These are phyloP conservation scores for Lipomyces yamadae DNA, from an alignment of 805 yeast species.

Conservation along the genomic window DNA sequence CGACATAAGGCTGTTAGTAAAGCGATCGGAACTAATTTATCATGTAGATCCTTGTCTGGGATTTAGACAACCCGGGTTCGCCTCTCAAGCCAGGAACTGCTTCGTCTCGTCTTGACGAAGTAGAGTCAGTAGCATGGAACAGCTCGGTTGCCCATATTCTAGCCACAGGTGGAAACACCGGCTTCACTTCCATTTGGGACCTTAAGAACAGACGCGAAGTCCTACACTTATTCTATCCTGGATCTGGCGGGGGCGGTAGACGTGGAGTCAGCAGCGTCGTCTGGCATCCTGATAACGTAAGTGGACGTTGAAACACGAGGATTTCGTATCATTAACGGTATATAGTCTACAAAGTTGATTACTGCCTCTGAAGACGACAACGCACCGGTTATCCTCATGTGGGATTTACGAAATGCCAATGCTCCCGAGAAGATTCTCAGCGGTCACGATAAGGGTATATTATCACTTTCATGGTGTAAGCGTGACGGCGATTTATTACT, in stretches of 20 bases:
- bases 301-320: not conserved
- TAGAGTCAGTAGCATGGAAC: slow-evolving; percentile 88
- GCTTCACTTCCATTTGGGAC: slow-evolving; percentile 94
- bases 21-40: not conserved
- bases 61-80: slow-evolving; percentile 61
- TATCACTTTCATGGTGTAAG: slow-evolving; percentile 91
- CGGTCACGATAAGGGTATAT: slow-evolving; percentile 87
- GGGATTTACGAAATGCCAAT: slow-evolving; percentile 94
- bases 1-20: not conserved
- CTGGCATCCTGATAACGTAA: slow-evolving; percentile 77
- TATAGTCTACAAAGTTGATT: slow-evolving; percentile 81
- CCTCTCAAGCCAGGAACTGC: slow-evolving; percentile 74
- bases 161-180: slow-evolving; percentile 85
- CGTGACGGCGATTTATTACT: slow-evolving; percentile 78
- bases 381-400: slow-evolving; percentile 77
- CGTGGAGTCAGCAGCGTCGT: slow-evolving; percentile 80
- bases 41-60: slow-evolving; percentile 76
- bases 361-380: slow-evolving; percentile 86
- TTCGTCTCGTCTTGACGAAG: slow-evolving; percentile 78
- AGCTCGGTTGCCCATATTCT: slow-evolving; percentile 79
- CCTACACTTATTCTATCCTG: slow-evolving; percentile 74
- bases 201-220: slow-evolving; percentile 86
- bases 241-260: slow-evolving; percentile 51
- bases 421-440: slow-evolving; percentile 77
- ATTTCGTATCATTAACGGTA: not conserved